Conservation (phyloP, 2,329 filamentous ascomycete genomes). For the Cladobotryum mycophilum region DNA sequence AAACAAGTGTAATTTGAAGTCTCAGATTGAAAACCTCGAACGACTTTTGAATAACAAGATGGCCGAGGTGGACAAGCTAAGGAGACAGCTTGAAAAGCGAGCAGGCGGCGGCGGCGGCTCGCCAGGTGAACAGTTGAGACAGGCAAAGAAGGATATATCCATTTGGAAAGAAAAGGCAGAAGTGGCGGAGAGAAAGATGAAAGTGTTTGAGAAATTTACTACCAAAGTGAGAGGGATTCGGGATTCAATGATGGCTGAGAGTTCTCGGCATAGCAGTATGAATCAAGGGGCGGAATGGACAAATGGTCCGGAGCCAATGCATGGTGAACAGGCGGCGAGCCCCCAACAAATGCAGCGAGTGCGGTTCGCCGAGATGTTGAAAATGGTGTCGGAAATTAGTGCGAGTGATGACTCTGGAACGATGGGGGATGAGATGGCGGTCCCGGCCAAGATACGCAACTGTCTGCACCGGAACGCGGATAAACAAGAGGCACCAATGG, state of each 20-base stretch:
- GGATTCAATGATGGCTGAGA: slow-evolving; percentile 9
- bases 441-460: slow-evolving; percentile 22
- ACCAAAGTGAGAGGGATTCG: slow-evolving; percentile 26
- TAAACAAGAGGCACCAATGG: not conserved
- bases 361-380: slow-evolving; percentile 1
- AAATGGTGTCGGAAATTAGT: not conserved
- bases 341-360: slow-evolving; percentile 2
- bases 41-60: slow-evolving; percentile 38
- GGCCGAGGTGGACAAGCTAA: slow-evolving; percentile 41
- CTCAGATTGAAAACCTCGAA: slow-evolving; percentile 44
- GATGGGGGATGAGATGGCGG: slow-evolving; percentile 20
- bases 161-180: slow-evolving; percentile 52
- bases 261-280: not conserved
- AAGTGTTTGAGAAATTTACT: slow-evolving; percentile 41
- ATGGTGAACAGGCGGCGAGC: not conserved
- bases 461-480: slow-evolving; percentile 16
- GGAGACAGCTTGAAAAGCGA: slow-evolving; percentile 39
- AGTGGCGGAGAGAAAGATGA: slow-evolving; percentile 47
- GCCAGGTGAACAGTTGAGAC: slow-evolving; percentile 43
- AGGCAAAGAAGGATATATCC: slow-evolving; percentile 24
- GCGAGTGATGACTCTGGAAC: slow-evolving; percentile 18
- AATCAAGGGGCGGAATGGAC: not conserved
- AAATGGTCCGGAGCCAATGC: not conserved
- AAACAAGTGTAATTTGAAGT: slow-evolving; percentile 35
- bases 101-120: slow-evolving; percentile 38